Conservation (phyloP, 1,284 basidiomycete genomes). For the Cryptococcus amylolentus region DNA sequence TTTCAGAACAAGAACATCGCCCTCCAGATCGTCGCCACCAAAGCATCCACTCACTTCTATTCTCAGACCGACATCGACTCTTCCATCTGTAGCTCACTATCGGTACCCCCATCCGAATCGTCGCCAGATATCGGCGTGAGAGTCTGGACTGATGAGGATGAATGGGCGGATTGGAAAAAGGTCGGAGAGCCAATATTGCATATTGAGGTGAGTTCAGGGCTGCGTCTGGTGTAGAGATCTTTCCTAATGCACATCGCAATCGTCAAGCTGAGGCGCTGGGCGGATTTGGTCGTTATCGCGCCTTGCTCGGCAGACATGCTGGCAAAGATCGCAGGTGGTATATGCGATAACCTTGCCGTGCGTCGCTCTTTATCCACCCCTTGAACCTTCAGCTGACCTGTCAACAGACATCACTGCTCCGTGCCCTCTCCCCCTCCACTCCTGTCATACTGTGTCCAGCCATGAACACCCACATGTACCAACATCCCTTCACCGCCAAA, state of each 20-base stretch:
- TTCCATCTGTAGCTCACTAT: constrained; percentile 16
- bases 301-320: constrained; percentile 95
- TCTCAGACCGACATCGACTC: constrained; percentile 56
- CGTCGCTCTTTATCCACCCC: constrained; percentile 29
- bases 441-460: constrained; percentile 89
- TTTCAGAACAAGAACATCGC: constrained; percentile 56
- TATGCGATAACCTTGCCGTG: constrained; percentile 87
- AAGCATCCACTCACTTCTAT: constrained; percentile 74
- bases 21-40: constrained; percentile 80
- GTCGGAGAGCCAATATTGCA: constrained; percentile 92
- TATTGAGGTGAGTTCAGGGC: constrained; percentile 61
- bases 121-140: constrained; percentile 52
- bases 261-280: constrained; percentile 66
- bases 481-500: constrained; percentile 80
- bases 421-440: constrained; percentile 75
- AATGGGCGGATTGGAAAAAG: constrained; percentile 72
- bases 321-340: constrained; percentile 81
- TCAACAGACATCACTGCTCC: constrained; percentile 76
- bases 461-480: constrained; percentile 98
- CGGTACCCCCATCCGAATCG: not conserved
- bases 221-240: too few relatives aligned
- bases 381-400: not conserved
- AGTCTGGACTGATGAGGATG: constrained; percentile 87
- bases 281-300: constrained; percentile 87
- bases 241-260: too few relatives aligned